These are phyloP conservation scores for Penicillium olsonii DNA, from an alignment of 2,329 filamentous ascomycete species.

Conservation along the genomic window DNA sequence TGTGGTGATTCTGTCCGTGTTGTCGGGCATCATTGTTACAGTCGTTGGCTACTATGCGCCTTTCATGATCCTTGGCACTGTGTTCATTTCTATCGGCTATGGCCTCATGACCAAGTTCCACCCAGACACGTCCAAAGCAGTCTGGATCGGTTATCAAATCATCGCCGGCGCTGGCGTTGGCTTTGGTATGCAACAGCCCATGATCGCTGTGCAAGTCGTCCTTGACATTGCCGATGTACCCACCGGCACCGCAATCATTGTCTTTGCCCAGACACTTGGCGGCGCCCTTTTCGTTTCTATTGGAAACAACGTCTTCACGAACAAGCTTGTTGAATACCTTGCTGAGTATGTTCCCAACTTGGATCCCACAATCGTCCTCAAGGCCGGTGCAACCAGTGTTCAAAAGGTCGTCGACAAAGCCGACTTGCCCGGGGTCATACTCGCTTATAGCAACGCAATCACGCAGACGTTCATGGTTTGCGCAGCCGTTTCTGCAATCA, in stretches of 20 bases:
- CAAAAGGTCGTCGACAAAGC: background rate
- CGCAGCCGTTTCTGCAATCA: background rate
- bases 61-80: constrained; percentile 20
- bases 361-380: background rate
- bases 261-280: constrained; percentile 29
- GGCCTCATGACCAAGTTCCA: constrained; percentile 27
- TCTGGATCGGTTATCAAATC: constrained; percentile 29
- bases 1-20: constrained; percentile 18
- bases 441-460: constrained; percentile 4
- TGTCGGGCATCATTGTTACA: constrained; percentile 19
- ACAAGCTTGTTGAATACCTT: constrained; percentile 21
- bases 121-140: constrained; percentile 9
- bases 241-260: constrained; percentile 22
- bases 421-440: background rate
- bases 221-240: constrained; percentile 24
- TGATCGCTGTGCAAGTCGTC: constrained; percentile 27
- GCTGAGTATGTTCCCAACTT: constrained; percentile 1
- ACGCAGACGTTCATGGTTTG: background rate
- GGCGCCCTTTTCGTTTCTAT: constrained; percentile 30
- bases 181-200: constrained; percentile 23
- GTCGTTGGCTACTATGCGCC: constrained; percentile 29
- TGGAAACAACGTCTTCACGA: constrained; percentile 28
- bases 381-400: background rate
- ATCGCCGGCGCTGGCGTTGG: constrained; percentile 25
- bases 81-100: constrained; percentile 21